Percentiles rank a stretch among this genome's conserved stretches.
phyloP scores from a whole-genome alignment of 352 stramenopile species.

The Phytopythium litorale region DNA sequence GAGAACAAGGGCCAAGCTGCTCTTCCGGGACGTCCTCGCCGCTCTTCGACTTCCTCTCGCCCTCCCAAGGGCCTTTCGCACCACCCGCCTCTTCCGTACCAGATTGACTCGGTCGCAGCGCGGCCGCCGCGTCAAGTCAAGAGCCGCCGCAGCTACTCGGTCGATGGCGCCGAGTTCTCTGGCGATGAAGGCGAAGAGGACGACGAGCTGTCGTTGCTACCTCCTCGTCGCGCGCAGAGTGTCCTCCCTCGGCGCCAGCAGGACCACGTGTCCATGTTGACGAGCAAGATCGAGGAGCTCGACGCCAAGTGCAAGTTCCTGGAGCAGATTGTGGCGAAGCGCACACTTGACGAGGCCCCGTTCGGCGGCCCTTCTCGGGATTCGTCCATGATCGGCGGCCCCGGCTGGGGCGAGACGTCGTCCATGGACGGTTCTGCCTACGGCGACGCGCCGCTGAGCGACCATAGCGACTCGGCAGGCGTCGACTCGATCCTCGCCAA shows the following conservation, averaged over 20 bases:
- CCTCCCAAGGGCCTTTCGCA: slow-evolving; percentile 14
- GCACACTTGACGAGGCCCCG: slow-evolving; percentile 36
- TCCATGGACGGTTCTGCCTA: slow-evolving; percentile 19
- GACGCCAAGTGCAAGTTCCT: slow-evolving; percentile 80
- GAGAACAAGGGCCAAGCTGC: slow-evolving; percentile 31
- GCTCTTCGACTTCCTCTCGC: slow-evolving; percentile 16
- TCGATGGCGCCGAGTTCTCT: slow-evolving; percentile 33
- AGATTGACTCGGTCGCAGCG: slow-evolving; percentile 13
- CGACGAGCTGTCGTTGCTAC: slow-evolving; percentile 41
- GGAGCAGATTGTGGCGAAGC: slow-evolving; percentile 62
- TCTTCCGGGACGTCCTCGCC: slow-evolving; percentile 9
- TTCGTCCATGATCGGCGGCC: slow-evolving; percentile 13
- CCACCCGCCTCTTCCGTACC: slow-evolving; percentile 14
- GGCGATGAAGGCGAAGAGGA: slow-evolving; percentile 33
- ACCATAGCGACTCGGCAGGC: slow-evolving; percentile 30
- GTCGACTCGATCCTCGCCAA: slow-evolving; percentile 76
- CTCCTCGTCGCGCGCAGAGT: slow-evolving; percentile 51
- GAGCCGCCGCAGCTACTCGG: slow-evolving; percentile 39
- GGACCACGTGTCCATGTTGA: slow-evolving; percentile 61
- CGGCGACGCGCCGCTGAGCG: slow-evolving; percentile 16
- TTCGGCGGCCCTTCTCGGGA: slow-evolving; percentile 12
- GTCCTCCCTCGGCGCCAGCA: slow-evolving; percentile 41
- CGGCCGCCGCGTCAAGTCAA: slow-evolving; percentile 13
- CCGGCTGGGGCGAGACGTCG: slow-evolving; percentile 18
- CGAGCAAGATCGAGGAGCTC: slow-evolving; percentile 69